Evolutionary conservation across 129 eudicot species (phyloP), one percentile per base, ranked within the genome.

Genomic region (Dittrichia graveolens): DNA sequence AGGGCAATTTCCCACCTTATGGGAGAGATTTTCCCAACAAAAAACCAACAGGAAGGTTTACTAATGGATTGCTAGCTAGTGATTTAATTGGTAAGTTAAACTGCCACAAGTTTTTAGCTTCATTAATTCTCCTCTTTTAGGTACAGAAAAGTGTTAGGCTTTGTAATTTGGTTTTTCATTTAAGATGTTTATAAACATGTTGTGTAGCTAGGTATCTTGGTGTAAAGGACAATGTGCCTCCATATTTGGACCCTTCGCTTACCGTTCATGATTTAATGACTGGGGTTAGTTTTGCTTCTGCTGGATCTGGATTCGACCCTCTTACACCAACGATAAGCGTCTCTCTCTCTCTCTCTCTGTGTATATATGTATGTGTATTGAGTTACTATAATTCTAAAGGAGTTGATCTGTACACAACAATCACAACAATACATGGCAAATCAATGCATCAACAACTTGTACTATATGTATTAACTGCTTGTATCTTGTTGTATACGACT

Each of bases 211-310:
- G 84, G 24, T 80, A 91, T 75, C 54, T 87, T 59, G 95, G 97
- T 41, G 67, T 91, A 10, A 91, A 91, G 77, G 89, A 85, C 15
- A 69, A 71, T 64, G 86, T 91, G 43, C 97, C 95, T 38, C 72
- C 97, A 11, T 91, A 91, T 75, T 69, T 91, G 84, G 91, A 91
- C 76, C 87, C 91, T 14, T 65, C 82, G 14, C 95, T 91, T 57
- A 85, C 78, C 47, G 74, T 68, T 47, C 80, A 83, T 60, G 97
- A 91, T 65, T 81, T 91, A 35, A 67, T 77, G 81, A 87, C 84
- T 19, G 97, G 97, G 5, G 97, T 91, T 71, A 91, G 97, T 67
- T 91, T 91, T 67, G 97, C 91, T 38, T 91, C 97, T 9, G 97
- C 95, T 7, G 91, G 85, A 71, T 83, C 95, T 6, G 97, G 97